Evolutionary conservation across 768 basidiomycete genomes (phyloP).

Genomic region (Cubamyces lactineus): DNA sequence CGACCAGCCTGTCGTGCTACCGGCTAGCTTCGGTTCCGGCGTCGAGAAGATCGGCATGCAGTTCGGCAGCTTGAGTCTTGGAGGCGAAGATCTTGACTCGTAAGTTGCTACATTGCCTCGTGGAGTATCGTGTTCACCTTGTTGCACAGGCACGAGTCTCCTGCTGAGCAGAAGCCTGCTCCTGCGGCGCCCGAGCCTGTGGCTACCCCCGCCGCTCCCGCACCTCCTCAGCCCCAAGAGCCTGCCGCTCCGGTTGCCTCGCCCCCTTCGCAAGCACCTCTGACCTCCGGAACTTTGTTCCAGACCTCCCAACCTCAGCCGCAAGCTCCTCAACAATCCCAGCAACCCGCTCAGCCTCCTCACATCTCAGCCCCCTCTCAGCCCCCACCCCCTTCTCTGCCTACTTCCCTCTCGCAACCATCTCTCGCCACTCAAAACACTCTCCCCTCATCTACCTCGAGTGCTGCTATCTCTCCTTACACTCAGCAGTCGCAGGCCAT

Average conservation of each 20-base stretch:
- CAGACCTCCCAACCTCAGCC: slow-evolving; percentile 22
- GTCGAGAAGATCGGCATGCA: slow-evolving; percentile 88
- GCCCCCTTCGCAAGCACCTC: slow-evolving; percentile 40
- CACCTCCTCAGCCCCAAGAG: slow-evolving; percentile 16
- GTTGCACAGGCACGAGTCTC: slow-evolving; percentile 35
- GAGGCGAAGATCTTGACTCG: slow-evolving; percentile 65
- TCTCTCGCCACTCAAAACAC: slow-evolving; percentile 31
- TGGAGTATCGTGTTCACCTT: not conserved
- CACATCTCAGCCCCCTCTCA: slow-evolving; percentile 27
- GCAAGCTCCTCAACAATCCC: slow-evolving; percentile 33
- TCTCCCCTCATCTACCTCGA: slow-evolving; percentile 33
- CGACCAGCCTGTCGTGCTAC: slow-evolving; percentile 84
- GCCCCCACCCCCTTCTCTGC: slow-evolving; percentile 23
- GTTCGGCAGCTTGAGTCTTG: slow-evolving; percentile 82
- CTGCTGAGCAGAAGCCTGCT: slow-evolving; percentile 32
- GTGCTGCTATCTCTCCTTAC: slow-evolving; percentile 38
- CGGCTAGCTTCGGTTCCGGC: slow-evolving; percentile 60
- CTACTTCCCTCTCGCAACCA: slow-evolving; percentile 33
- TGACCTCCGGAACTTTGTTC: slow-evolving; percentile 27
- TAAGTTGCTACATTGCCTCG: slow-evolving; percentile 38
- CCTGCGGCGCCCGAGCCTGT: slow-evolving; percentile 33
- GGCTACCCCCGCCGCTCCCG: slow-evolving; percentile 20
- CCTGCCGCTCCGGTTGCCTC: slow-evolving; percentile 25
- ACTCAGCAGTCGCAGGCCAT: slow-evolving; percentile 33
- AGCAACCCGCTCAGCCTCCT: slow-evolving; percentile 37